Base-by-base conservation (phyloP, 2,329 filamentous ascomycete species). In the Thyridium curvatum region DNA sequence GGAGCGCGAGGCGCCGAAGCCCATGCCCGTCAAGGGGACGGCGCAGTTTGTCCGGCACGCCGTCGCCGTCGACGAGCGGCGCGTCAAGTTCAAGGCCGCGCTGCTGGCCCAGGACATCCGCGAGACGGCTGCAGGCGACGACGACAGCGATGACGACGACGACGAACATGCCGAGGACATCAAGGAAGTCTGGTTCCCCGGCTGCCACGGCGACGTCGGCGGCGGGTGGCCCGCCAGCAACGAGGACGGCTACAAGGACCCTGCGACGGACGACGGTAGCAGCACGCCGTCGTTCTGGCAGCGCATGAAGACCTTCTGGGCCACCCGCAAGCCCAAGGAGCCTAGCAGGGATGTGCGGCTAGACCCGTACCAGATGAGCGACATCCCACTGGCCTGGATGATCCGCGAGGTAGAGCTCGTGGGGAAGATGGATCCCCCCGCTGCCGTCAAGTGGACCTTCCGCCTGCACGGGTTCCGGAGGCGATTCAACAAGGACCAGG, bases 131-230 rank as follows among this genome's bases (percentile, higher is more conserved):
- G n/a, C n/a, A n/a, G n/a, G n/a, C n/a, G 21, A 41, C 21, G 41
- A 40, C 5, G 41, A 48, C 15, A 44, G 52, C 13, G 45, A 50
- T 14, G 39, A 46, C n/a, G 39, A 52, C 18, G 41, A 41, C n/a
- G 45, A 48, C 42, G 41, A 40, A 14, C 12, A 32, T 29, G 43
- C 34, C 35, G 54, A 48, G 8, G 44, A 44, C 37, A 49, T 51
- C 26, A 65, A 66, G 35, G 72, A 77, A 44, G 68, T 76, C 33
- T 77, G 72, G 70, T 77, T 77, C 44, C 64, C 72, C 0, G 73
- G 73, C 1, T 67, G 67, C 39, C 73, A 77, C 40, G 66, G 66
- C 9, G 71, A 77, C 38, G 62, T 76, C 9, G 73, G 73, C 2
- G 73, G 73, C 1, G 73, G 73, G 0, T 77, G 71, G 66, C 60